Conservation (phyloP, 306 rosid species). For the Medicago arabica region DNA sequence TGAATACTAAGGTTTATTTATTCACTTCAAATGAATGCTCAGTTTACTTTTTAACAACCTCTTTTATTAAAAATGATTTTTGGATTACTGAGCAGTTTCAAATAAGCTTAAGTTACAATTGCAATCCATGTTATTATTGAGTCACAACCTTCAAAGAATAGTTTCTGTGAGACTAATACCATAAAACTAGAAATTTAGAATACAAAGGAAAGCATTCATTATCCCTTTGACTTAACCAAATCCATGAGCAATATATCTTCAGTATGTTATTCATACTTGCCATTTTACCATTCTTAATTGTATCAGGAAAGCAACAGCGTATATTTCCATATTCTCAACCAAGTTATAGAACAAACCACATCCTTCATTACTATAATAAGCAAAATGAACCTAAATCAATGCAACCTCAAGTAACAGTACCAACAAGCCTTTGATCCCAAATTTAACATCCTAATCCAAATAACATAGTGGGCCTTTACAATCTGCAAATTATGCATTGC, state of each 20-base stretch:
- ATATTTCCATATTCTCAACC: constrained; percentile 1
- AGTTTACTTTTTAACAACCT: constrained; percentile 20
- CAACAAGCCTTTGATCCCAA: not conserved
- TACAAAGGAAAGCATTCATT: not conserved
- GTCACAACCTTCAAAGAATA: not conserved
- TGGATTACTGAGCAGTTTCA: constrained; percentile 21
- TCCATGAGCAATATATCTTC: not conserved
- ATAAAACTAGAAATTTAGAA: not conserved
- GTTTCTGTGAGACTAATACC: not conserved
- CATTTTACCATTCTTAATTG: not conserved
- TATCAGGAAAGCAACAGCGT: not conserved
- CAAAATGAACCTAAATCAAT: not conserved
- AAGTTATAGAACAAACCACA: constrained; percentile 1
- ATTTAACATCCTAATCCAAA: not conserved
- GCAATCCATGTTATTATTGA: too few species aligned
- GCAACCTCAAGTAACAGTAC: not conserved
- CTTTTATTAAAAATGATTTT: constrained; percentile 12
- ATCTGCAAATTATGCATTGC: not conserved
- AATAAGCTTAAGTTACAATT: not conserved
- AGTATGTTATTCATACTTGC: constrained; percentile 2
- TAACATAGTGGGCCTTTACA: not conserved
- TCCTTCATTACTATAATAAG: too few species aligned
- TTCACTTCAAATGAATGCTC: not conserved
- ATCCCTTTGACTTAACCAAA: constrained; percentile 1
- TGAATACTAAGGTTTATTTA: constrained; percentile 5